Evolutionary conservation across 2,329 filamentous ascomycete species (phyloP), one percentile per base, ranked within the genome.

Genomic region (Ascochyta pisi): DNA sequence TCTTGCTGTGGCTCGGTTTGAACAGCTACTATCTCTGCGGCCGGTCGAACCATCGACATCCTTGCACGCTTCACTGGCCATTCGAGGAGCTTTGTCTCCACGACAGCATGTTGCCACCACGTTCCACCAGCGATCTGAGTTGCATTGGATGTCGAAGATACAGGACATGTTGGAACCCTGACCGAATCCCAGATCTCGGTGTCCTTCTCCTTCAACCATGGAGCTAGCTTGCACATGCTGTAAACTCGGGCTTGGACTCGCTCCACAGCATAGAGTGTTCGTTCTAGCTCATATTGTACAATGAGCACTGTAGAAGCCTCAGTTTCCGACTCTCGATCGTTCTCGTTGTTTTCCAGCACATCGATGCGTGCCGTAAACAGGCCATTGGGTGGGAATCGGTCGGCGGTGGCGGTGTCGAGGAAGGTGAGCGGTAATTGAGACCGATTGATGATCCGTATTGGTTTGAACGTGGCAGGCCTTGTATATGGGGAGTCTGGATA

Each of bases 211-310:
- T 87, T 83, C 22, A 90, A 81, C 88, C 89, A 91, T 19, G 78
- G 74, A 2, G 85, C 88, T 39, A 95, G 77, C 65, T 84, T 87
- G 73, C 88, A 92, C 24, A 91, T 71, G 10, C 85, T 84, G 70
- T 90, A 93, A 3, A 89, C 78, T 0, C 83, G 82, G 42, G 77
- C 74, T 15, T 81, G 78, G 33, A 90, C 85, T 23, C 85, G 82
- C 76, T 93, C 90, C 29, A 93, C 91, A 50, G 86, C 86, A 90
- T 93, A 97, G 3, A 98, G 73, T 0, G 88, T 85, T 76, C 90
- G 90, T 61, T 94, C 70, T 7, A 62, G 58, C 38, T 74, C 73
- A 35, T 68, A 50, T 6, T 68, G 66, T 37, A 74, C 74, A 50
- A 77, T 63, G 27, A 77, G 73, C 26, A 77, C 64, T 44, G 62